Percentiles rank a stretch among this genome's conserved stretches.
Conservation (phyloP, 805 yeast species). For the Suhomyces sp. region DNA sequence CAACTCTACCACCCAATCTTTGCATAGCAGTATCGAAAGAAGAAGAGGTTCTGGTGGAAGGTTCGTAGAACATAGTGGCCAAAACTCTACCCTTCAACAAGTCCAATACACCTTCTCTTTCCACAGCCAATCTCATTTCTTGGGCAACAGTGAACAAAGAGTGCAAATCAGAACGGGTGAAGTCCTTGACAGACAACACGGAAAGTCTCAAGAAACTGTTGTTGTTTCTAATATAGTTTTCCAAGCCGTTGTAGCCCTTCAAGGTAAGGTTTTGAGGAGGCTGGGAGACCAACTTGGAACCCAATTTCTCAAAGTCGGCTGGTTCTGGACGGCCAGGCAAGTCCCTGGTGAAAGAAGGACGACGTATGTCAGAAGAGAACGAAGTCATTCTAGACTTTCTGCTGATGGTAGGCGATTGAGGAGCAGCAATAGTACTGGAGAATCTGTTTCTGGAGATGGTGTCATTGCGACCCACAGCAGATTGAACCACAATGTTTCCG, state of each 20-base stretch:
- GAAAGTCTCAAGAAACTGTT: conserved; percentile 90
- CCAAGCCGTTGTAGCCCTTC: conserved; percentile 75
- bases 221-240: conserved; percentile 70
- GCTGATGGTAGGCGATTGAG: conserved; percentile 32
- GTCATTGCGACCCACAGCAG: conserved; percentile 61
- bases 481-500: conserved; percentile 62
- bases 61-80: conserved; percentile 96
- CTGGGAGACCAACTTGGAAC: conserved; percentile 69
- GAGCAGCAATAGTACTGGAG: conserved; percentile 23
- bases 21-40: conserved; percentile 99
- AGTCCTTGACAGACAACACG: conserved; percentile 82
- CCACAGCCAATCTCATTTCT: conserved; percentile 95
- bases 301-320: conserved; percentile 45
- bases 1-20: conserved; percentile 96
- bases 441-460: conserved; percentile 44
- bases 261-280: conserved; percentile 57
- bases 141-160: conserved; percentile 94
- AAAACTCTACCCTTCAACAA: conserved; percentile 84
- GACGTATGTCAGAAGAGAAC: conserved; percentile 30
- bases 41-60: conserved; percentile 94
- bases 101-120: conserved; percentile 92
- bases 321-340: conserved; percentile 25
- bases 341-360: conserved; percentile 39
- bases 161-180: conserved; percentile 85
- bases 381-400: conserved; percentile 38